Evolutionary conservation across 2,329 filamentous ascomycete genomes (phyloP), one percentile per base, ranked within the genome.

Genomic region (Claviceps pazoutovae): DNA sequence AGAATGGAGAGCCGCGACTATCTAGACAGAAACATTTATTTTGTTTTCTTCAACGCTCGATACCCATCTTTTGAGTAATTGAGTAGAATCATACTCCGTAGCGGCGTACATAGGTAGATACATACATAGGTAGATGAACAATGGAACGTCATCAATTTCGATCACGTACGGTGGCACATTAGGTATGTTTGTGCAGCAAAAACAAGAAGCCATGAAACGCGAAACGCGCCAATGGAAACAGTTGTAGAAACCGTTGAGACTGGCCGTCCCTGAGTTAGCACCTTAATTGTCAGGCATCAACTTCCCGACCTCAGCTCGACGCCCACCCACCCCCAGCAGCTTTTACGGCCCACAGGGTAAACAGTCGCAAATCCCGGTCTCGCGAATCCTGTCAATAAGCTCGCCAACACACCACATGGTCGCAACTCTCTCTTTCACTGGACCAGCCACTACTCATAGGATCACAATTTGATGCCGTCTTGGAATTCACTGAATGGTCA

Each of bases 391-490:
- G 57, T 58, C 58, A 55, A 66, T 64, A 62, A 34, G 30, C 55
- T 62, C 54, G 57, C 59, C 45, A 61, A 56, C 51, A 62, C 51
- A 61, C 55, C 57, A 62, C 60, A 64, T 68, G 65, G 65, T 59
- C 60, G 54, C 57, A 66, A 54, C 61, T 65, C 48, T 59, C 60
- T 52, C 56, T 67, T 54, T 62, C 64, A 50, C 66, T 64, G 47
- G 62, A 58, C 23, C 55, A 64, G 34, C 60, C 58, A 55, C 60
- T 59, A 43, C 56, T 64, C 8, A 57, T 62, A 44, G 62, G 13
- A 53, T 58, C 62, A 21, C 60, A 61, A 50, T 57, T 61, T 52
- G 55, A 58, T 53, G 59, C 53, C 48, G 50, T 36, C 11, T 19
- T 57, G 55, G 58, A 62, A n/a, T 23, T 39, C 13, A 11, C 16